These are phyloP conservation scores for Teunomyces aglyptinius DNA, from an alignment of 805 yeast genomes.

Conservation along the genomic window DNA sequence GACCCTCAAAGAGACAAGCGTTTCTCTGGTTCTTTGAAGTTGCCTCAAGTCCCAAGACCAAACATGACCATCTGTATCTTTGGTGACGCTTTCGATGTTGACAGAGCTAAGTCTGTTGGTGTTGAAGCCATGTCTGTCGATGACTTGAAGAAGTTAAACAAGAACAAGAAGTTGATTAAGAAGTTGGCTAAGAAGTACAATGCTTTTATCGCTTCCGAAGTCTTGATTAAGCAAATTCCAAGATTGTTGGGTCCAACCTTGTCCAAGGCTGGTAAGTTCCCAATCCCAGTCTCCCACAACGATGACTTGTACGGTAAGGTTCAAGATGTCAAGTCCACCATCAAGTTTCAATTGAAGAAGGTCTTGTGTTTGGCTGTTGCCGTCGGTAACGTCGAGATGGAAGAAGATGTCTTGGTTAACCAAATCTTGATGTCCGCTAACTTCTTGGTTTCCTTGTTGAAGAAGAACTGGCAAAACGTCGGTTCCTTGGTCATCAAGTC, in stretches of 20 bases:
- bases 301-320: constrained; percentile 97
- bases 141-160: constrained; percentile 99
- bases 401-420: constrained; percentile 91
- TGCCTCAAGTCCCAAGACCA: constrained; percentile 99
- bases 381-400: constrained; percentile 99
- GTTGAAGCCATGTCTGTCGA: constrained; percentile 99
- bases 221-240: constrained; percentile 99
- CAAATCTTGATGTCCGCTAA: constrained; percentile 98
- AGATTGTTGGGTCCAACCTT: constrained; percentile 99
- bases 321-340: constrained; percentile 97
- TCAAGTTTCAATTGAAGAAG: constrained; percentile 99
- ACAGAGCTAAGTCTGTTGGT: constrained; percentile 99
- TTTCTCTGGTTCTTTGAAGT: constrained; percentile 99
- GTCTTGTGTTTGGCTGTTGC: constrained; percentile 99
- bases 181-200: constrained; percentile 99
- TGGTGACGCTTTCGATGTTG: constrained; percentile 99
- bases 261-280: constrained; percentile 99
- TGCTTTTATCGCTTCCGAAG: constrained; percentile 99
- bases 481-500: constrained; percentile 99
- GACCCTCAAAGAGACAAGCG: constrained; percentile 99
- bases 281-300: constrained; percentile 99
- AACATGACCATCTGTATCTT: constrained; percentile 99
- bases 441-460: constrained; percentile 98
- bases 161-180: constrained; percentile 99
- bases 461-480: constrained; percentile 99